phyloP scores from a whole-genome alignment of 2,329 filamentous ascomycete species.

The Apiospora kogelbergensis region DNA sequence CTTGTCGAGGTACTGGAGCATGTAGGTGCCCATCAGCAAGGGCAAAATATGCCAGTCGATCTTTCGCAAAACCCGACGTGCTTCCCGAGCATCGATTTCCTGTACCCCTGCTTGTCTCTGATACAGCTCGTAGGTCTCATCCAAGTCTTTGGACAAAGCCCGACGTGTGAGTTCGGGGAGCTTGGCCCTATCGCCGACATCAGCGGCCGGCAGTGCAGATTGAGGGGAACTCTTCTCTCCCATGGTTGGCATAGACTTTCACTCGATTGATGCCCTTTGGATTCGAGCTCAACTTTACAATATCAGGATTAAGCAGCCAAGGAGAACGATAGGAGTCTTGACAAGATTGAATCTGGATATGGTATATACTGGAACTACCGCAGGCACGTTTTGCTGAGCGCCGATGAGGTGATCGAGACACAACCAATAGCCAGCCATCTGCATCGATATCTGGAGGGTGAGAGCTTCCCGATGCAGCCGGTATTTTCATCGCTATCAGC shows the following conservation, averaged over 20 bases:
- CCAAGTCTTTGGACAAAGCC: constrained; percentile 27
- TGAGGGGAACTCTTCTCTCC: neutral
- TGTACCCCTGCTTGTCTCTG: constrained; percentile 22
- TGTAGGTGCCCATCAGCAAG: constrained; percentile 31
- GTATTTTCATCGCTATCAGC: neutral
- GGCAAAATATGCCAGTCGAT: constrained; percentile 31
- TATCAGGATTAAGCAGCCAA: neutral
- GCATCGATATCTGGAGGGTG: neutral
- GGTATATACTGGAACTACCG: too few species aligned
- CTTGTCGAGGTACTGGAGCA: constrained; percentile 36
- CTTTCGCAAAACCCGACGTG: constrained; percentile 30
- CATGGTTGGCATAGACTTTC: neutral
- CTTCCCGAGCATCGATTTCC: constrained; percentile 23
- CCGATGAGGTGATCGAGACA: neutral
- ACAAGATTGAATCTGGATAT: too few species aligned
- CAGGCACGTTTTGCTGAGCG: neutral
- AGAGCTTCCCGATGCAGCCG: neutral
- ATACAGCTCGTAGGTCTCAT: constrained; percentile 35
- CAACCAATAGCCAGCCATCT: neutral
- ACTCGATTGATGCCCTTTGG: too few species aligned
- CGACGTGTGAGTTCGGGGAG: neutral
- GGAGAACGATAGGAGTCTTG: too few species aligned
- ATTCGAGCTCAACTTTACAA: neutral
- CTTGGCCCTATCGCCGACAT: neutral
- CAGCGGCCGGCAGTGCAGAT: neutral